A percentile compares a stretch with the other conserved stretches of the same genome.
phyloP scores from a whole-genome alignment of 345 rosid species.

The Salix purpurea region DNA sequence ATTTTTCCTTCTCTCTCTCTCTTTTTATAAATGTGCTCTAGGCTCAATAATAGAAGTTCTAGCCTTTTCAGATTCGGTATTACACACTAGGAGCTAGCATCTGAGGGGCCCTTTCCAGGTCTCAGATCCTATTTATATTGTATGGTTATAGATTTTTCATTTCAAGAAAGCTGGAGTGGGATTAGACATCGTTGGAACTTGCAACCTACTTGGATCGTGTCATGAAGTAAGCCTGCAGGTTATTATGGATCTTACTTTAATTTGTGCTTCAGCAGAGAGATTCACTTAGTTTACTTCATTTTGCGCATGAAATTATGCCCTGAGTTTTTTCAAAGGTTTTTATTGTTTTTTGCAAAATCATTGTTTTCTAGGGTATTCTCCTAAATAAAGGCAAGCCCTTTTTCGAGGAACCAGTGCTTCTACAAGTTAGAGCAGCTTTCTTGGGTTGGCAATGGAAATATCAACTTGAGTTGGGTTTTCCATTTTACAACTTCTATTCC shows the following conservation, averaged over 20 bases:
- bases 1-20: no score
- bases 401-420: neutral
- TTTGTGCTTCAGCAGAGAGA: neutral
- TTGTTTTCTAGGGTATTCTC: neutral
- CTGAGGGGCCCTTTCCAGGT: neutral
- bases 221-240: neutral
- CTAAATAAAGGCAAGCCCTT: neutral
- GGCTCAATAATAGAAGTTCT: neutral
- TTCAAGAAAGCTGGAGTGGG: neutral
- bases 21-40: no score
- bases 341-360: neutral
- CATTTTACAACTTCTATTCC: neutral
- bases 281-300: neutral
- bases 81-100: neutral
- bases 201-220: neutral
- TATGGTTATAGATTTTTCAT: neutral
- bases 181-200: neutral
- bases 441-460: neutral
- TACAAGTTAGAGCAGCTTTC: neutral
- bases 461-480: neutral
- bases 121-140: neutral
- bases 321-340: neutral
- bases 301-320: neutral
- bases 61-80: neutral
- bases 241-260: neutral